These are phyloP conservation scores for Pascua sp. DNA, from an alignment of 1,284 basidiomycete species.

Conservation along the genomic window DNA sequence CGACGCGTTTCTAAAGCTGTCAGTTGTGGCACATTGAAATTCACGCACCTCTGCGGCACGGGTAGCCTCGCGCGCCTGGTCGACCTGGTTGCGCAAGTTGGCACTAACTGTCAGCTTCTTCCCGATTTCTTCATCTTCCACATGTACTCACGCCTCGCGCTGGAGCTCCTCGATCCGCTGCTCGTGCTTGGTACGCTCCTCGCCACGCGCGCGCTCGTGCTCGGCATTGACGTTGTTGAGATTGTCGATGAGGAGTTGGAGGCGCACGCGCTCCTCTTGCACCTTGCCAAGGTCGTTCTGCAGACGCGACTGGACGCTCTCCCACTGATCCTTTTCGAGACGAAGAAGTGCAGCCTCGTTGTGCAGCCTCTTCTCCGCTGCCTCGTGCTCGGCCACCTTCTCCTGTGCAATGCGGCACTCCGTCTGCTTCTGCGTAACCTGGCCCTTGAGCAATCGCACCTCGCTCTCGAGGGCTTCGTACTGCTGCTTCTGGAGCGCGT, in stretches of 20 bases:
- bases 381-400: conserved; percentile 49
- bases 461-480: conserved; percentile 34
- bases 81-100: conserved; percentile 63
- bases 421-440: conserved; percentile 32
- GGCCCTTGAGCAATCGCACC: conserved; percentile 34
- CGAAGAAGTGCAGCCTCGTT: conserved; percentile 80
- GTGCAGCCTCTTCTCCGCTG: conserved; percentile 69
- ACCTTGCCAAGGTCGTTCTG: conserved; percentile 79
- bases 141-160: conserved; percentile 63
- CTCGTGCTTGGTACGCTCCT: conserved; percentile 74
- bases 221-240: conserved; percentile 86
- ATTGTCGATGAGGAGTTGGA: conserved; percentile 80
- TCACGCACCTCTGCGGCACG: conserved; percentile 48
- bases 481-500: conserved; percentile 43
- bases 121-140: not conserved
- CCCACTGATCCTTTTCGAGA: conserved; percentile 89
- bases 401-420: conserved; percentile 41
- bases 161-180: conserved; percentile 74
- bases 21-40: too few relatives aligned
- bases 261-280: conserved; percentile 71
- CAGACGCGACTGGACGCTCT: conserved; percentile 71
- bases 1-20: not conserved
- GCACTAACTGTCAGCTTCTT: conserved; percentile 58
- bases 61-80: conserved; percentile 72
- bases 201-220: conserved; percentile 73